Evolutionary conservation across 1,284 basidiomycete genomes (phyloP).

Genomic region (Hemileia vastatrix): DNA sequence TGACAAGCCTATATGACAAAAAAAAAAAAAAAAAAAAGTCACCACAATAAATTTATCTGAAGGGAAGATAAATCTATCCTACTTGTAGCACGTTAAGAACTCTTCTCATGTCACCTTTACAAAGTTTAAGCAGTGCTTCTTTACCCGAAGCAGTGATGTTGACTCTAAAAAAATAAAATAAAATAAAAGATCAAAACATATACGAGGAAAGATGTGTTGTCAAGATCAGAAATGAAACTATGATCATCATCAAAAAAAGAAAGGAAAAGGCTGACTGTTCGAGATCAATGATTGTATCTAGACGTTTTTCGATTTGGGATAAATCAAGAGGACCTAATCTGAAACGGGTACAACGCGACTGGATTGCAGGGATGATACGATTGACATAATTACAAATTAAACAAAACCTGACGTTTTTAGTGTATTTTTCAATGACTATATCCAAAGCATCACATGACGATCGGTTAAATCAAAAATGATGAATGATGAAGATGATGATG

Average conservation of each 20-base stretch:
- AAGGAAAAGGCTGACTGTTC: too few relatives aligned
- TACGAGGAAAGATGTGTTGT: neutral
- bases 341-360: constrained; percentile 95
- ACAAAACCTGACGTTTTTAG: constrained; percentile 96
- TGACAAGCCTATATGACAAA: constrained; percentile 62
- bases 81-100: constrained; percentile 86
- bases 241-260: neutral
- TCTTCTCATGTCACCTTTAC: constrained; percentile 92
- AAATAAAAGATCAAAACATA: neutral
- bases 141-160: constrained; percentile 77
- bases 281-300: constrained; percentile 70
- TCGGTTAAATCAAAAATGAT: neutral
- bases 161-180: constrained; percentile 62
- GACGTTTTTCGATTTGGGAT: constrained; percentile 69
- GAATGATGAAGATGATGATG: neutral
- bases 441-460: neutral
- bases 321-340: constrained; percentile 87
- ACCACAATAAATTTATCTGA: neutral
- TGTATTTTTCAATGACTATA: constrained; percentile 91
- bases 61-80: constrained; percentile 6
- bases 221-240: neutral
- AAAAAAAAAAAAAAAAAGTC: too few relatives aligned
- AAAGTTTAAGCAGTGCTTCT: constrained; percentile 79
- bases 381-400: constrained; percentile 99
- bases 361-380: constrained; percentile 97